Percentiles rank a stretch among this genome's conserved stretches.
These are phyloP conservation scores for Penicillium capsulatum DNA, from an alignment of 2,329 filamentous ascomycete species.

Conservation along the genomic window DNA sequence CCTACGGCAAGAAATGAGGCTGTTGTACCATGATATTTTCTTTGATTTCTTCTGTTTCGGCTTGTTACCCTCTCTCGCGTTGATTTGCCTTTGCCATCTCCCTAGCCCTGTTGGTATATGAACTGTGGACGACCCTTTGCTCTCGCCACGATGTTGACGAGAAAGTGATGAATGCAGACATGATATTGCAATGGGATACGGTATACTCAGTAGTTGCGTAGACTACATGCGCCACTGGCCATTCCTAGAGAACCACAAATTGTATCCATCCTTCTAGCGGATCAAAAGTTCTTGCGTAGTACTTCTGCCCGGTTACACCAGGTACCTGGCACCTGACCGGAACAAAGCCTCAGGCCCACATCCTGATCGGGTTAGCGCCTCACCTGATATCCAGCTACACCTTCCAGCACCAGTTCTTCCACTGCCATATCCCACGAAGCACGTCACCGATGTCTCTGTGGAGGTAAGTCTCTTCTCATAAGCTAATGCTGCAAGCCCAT, in stretches of 20 bases:
- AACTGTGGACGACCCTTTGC: conserved; percentile 6
- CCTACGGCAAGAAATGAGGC: conserved; percentile 50
- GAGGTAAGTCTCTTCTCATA: conserved; percentile 29
- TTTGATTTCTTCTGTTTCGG: conserved; percentile 4
- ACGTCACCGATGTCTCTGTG: conserved; percentile 35
- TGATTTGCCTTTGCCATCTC: conserved; percentile 12
- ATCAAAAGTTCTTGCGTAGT: too few species aligned
- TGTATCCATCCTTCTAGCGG: background rate
- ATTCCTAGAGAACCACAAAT: background rate
- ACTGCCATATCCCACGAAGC: background rate
- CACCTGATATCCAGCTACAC: background rate
- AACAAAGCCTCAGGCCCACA: conserved; percentile 1
- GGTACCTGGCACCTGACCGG: conserved; percentile 16
- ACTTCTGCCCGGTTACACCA: too few species aligned
- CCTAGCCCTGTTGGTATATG: conserved; percentile 14
- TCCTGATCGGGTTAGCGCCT: background rate
- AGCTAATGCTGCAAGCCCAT: too few species aligned
- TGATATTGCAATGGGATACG: conserved; percentile 8
- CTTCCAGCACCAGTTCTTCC: background rate
- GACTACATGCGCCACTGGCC: background rate
- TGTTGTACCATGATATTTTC: background rate
- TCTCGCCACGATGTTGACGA: conserved; percentile 15
- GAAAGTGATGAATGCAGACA: conserved; percentile 19
- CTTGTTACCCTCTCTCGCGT: conserved; percentile 18
- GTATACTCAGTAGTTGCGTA: too few species aligned